phyloP scores from a whole-genome alignment of 140 eudicot genomes.

The Stevia rebaudiana region DNA sequence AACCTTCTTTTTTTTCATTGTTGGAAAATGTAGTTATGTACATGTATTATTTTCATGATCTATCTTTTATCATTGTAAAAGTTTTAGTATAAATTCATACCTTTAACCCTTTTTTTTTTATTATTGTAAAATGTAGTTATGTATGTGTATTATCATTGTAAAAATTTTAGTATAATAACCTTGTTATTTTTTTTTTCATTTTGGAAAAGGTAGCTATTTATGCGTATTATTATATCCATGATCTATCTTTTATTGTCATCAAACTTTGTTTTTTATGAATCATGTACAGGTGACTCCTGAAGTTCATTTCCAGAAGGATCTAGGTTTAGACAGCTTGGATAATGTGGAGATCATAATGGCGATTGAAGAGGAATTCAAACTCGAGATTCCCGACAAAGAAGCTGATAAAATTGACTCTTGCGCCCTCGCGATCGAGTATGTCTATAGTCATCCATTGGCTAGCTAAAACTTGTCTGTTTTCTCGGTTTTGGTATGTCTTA shows the following conservation, averaged over 20 bases:
- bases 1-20: too few species aligned
- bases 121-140: too few species aligned
- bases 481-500: slow-evolving; percentile 10
- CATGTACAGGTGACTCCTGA: slow-evolving; percentile 77
- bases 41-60: too few species aligned
- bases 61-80: too few species aligned
- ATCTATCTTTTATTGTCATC: not conserved
- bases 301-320: slow-evolving; percentile 88
- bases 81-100: too few species aligned
- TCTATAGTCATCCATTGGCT: slow-evolving; percentile 77
- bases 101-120: too few species aligned
- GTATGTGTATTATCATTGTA: too few species aligned
- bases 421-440: slow-evolving; percentile 78
- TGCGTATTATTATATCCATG: not conserved
- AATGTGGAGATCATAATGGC: slow-evolving; percentile 93
- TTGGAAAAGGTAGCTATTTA: not conserved
- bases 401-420: slow-evolving; percentile 92
- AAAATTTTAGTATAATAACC: too few species aligned
- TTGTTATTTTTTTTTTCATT: not conserved
- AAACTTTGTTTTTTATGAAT: not conserved
- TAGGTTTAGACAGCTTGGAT: slow-evolving; percentile 91
- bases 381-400: slow-evolving; percentile 97
- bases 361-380: slow-evolving; percentile 83
- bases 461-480: slow-evolving; percentile 39
- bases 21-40: too few species aligned